phyloP scores from a whole-genome alignment of 257 asterid species.

The Primulina eburnea region DNA sequence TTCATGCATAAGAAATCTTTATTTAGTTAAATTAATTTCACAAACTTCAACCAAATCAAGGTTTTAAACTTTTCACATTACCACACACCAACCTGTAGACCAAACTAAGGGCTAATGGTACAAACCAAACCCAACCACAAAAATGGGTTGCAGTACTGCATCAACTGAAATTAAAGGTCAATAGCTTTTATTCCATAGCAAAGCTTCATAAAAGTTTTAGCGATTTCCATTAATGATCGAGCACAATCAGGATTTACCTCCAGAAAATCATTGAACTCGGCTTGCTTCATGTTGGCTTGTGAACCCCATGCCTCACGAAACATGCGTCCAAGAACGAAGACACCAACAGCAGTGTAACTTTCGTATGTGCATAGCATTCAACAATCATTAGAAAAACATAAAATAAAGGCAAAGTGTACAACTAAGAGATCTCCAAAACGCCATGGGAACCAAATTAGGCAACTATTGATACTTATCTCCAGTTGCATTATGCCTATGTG shows the following conservation, averaged over 20 bases:
- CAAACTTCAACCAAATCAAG: not conserved
- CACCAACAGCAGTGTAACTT: constrained; percentile 98
- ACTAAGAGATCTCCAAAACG: constrained; percentile 12
- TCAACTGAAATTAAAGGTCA: constrained; percentile 12
- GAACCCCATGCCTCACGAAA: constrained; percentile 92
- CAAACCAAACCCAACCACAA: not conserved
- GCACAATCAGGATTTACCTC: constrained; percentile 48
- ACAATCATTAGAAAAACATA: constrained; percentile 28
- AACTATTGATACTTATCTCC: constrained; percentile 6
- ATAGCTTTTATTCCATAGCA: not conserved
- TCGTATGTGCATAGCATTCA: constrained; percentile 30
- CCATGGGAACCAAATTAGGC: constrained; percentile 1
- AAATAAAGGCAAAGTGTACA: constrained; percentile 21
- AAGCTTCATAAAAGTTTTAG: constrained; percentile 13
- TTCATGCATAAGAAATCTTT: constrained; percentile 10
- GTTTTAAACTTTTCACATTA: constrained; percentile 1
- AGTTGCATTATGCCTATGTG: constrained; percentile 7
- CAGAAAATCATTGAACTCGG: constrained; percentile 87
- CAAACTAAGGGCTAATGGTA: not conserved
- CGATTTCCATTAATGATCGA: constrained; percentile 12
- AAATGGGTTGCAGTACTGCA: constrained; percentile 17
- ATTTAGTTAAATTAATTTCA: not conserved
- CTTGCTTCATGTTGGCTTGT: constrained; percentile 77
- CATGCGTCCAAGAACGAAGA: constrained; percentile 92
- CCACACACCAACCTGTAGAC: not conserved